Conservation (phyloP, 2,329 filamentous ascomycete species). For the Trichophyton rubrum region DNA sequence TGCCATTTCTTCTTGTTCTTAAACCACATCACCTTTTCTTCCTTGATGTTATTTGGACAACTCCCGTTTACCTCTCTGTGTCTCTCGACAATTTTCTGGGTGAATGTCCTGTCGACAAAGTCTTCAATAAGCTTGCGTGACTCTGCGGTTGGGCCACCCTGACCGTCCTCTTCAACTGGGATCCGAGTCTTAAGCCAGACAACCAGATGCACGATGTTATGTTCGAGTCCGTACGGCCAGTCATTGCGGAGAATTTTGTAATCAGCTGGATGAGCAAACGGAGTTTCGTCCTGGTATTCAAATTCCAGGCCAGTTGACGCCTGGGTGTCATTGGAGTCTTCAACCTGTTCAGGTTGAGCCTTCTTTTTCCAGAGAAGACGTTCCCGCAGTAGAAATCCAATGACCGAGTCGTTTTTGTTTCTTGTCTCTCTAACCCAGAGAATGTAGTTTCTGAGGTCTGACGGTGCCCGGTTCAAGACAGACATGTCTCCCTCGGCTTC, state of each 20-base stretch:
- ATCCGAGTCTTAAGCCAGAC: conserved; percentile 1
- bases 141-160: not conserved
- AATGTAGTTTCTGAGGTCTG: conserved; percentile 1
- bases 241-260: conserved; percentile 49
- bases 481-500: conserved; percentile 1
- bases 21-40: conserved; percentile 1
- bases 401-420: not conserved
- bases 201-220: not conserved
- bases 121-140: not conserved
- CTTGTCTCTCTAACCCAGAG: not conserved
- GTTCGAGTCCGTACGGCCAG: conserved; percentile 6
- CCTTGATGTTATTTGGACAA: not conserved
- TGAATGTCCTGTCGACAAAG: not conserved
- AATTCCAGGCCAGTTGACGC: not conserved
- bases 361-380: not conserved
- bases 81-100: not conserved
- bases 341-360: not conserved
- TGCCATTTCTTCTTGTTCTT: conserved; percentile 4
- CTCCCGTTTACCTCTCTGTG: not conserved
- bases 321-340: not conserved
- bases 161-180: not conserved
- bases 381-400: not conserved
- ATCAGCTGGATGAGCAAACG: conserved; percentile 33
- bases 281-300: not conserved
- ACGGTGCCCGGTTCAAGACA: not conserved